Base-by-base conservation (phyloP, 2,329 filamentous ascomycete genomes). In the Hymenoscyphus fraxineus region DNA sequence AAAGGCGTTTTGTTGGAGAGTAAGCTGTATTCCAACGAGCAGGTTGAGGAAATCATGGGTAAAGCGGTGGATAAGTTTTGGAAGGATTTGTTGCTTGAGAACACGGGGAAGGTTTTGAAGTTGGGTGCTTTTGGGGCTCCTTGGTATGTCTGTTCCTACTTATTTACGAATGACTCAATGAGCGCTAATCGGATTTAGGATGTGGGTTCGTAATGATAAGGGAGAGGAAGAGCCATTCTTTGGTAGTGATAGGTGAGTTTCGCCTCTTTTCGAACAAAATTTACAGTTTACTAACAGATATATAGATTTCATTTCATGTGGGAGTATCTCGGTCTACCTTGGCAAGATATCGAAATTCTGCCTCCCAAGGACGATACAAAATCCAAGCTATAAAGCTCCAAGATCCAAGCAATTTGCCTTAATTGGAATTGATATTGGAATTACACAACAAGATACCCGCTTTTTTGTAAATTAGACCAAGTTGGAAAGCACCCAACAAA, bases 101-200 rank as follows among this genome's bases (percentile, higher is more conserved):
- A 82, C 55, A 93, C 90, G 19, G 80, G 85, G 65, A 80, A 81
- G 68, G 88, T 85, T 0, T 75, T 91, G 16, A 82, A 85, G 44
- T 79, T 78, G 59, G 91, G 90, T 0, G 91, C 90, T 0, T 94
- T 91, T 76, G 91, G 91, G 0, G 85, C 86, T 59, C 91, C 91
- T 1, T 94, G 91, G 61, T 62, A 39, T 22, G 60, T 60, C 27
- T 54, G 15, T 13, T 54, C 13, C 13, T 54, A 19, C n/a, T 32
- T 22, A 41, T 3, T 15, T 9, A 32, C 7, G 59, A 32, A 61
- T 61, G n/a, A n/a, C n/a, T n/a, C n/a, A n/a, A n/a, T n/a, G 22
- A 22, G 15, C 22, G 38, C 51, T 44, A 16, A 57, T 62, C 3
- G 12, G 15, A 27, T 7, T 39, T 58, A 62, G 60, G 90, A 80